A percentile compares a stretch with the other conserved stretches of the same genome.
Conservation (phyloP, 2,329 filamentous ascomycete species). For the Lomentospora prolificans region DNA sequence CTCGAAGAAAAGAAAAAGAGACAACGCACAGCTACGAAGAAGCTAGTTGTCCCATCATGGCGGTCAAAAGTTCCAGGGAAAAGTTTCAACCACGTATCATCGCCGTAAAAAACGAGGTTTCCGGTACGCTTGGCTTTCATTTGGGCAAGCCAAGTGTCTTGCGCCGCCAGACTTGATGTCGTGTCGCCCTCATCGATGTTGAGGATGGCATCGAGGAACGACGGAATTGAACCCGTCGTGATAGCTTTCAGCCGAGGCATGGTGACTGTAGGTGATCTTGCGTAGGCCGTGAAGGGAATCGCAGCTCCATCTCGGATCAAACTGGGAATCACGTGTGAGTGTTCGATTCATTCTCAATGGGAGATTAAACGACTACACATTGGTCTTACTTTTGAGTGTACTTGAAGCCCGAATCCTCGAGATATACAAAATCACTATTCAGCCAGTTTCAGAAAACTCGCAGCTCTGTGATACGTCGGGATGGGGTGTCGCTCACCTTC, state of each 20-base stretch:
- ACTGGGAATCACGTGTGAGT: slow-evolving; percentile 31
- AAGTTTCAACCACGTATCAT: slow-evolving; percentile 96
- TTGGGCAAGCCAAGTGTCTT: slow-evolving; percentile 95
- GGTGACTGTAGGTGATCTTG: slow-evolving; percentile 92
- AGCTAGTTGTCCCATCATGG: slow-evolving; percentile 88
- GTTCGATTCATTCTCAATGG: not conserved
- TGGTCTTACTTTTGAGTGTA: slow-evolving; percentile 71
- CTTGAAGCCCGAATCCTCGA: slow-evolving; percentile 66
- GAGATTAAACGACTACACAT: not conserved
- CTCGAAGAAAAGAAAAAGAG: not conserved
- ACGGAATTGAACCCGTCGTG: slow-evolving; percentile 95
- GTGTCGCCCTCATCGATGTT: slow-evolving; percentile 95
- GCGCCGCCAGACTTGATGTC: slow-evolving; percentile 72
- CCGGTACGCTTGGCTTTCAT: slow-evolving; percentile 64
- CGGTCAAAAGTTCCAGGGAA: slow-evolving; percentile 84
- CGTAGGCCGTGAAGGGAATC: slow-evolving; percentile 89
- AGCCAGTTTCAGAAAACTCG: slow-evolving; percentile 12
- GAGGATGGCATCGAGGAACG: slow-evolving; percentile 91
- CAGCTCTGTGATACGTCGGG: not conserved
- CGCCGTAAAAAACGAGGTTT: slow-evolving; percentile 87
- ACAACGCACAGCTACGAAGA: slow-evolving; percentile 82
- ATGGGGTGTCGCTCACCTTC: slow-evolving; percentile 47
- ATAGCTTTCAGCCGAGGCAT: slow-evolving; percentile 98
- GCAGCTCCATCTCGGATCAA: slow-evolving; percentile 76
- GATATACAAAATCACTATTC: slow-evolving; percentile 83